Evolutionary conservation across 2,329 filamentous ascomycete genomes (phyloP).

Genomic region (Curvularia sp.): DNA sequence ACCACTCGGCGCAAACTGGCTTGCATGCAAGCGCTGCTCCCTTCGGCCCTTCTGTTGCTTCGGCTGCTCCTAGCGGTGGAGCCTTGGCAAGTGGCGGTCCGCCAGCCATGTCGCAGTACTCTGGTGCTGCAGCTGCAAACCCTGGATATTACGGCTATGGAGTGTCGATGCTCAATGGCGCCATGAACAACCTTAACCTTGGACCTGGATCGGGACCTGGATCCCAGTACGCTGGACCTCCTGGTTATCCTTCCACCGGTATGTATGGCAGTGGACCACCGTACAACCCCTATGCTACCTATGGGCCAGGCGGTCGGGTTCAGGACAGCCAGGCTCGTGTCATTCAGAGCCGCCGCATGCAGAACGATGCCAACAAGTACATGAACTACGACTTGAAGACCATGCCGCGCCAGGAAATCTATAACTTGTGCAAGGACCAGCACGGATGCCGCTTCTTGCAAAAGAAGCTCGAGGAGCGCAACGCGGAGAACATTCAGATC

Average conservation of each 20-base stretch:
- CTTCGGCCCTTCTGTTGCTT: slow-evolving; percentile 71
- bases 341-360: slow-evolving; percentile 76
- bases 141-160: slow-evolving; percentile 61
- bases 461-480: slow-evolving; percentile 93
- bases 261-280: slow-evolving; percentile 34
- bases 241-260: slow-evolving; percentile 31
- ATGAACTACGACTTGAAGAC: slow-evolving; percentile 82
- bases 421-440: slow-evolving; percentile 94
- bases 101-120: slow-evolving; percentile 46
- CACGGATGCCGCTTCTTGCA: slow-evolving; percentile 96
- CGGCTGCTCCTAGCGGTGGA: slow-evolving; percentile 32
- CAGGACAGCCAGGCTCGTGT: slow-evolving; percentile 79
- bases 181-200: slow-evolving; percentile 69
- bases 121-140: slow-evolving; percentile 27
- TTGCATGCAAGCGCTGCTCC: slow-evolving; percentile 81
- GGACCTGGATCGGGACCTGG: slow-evolving; percentile 27
- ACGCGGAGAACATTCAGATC: slow-evolving; percentile 82
- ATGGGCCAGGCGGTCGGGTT: slow-evolving; percentile 59
- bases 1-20: slow-evolving; percentile 70
- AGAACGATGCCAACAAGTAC: slow-evolving; percentile 75
- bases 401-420: slow-evolving; percentile 78
- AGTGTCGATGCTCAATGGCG: slow-evolving; percentile 70
- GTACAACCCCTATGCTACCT: slow-evolving; percentile 44
- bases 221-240: slow-evolving; percentile 51
- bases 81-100: slow-evolving; percentile 37